Base-by-base conservation (phyloP, 129 eudicot species). In the Escallonia herrerae region DNA sequence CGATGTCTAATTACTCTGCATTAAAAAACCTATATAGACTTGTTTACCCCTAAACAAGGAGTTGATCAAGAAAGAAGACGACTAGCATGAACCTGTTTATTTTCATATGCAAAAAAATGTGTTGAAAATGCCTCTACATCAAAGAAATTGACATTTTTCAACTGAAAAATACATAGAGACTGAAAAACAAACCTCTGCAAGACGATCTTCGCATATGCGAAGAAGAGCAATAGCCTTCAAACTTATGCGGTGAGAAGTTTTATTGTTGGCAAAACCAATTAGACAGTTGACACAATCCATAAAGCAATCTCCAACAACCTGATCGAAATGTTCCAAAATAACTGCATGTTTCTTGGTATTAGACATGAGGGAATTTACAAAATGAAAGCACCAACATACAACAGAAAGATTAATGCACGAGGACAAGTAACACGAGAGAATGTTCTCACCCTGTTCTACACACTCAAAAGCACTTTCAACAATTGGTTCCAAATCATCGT, bases 391-490 rank as follows among this genome's bases (percentile, higher is more conserved):
- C 65, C 38, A 7, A 61, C 14, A 44, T 11, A 12, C 58, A 53
- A 12, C 58, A 49, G 9, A 49, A 12, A 53, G 60, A 42, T 22
- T 22, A 22, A 22, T 22, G 51, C n/a, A 58, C 51, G 53, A 41
- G 41, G 69, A 62, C 38, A 52, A 58, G 54, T 47, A 60, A 67
- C 60, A 12, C 45, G 63, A 66, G 43, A 58, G 7, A 59, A 62
- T 53, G 56, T 72, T 59, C 79, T 40, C 47, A 93, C 99, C 99
- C 73, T 93, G 99, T 76, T 93, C 99, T 2, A 93, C 99, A 81
- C 89, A 89, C 74, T 93, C 99, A 78, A 93, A 93, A 66, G 99
- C 99, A 81, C 90, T 93, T 77, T 93, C 99, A 80, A 93, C 93
- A 22, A 86, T 93, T 51, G 90, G 88, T 76, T 93, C 99, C 70